Evolutionary conservation across 2,329 filamentous ascomycete genomes (phyloP).

Genomic region (Penicillium sp.): DNA sequence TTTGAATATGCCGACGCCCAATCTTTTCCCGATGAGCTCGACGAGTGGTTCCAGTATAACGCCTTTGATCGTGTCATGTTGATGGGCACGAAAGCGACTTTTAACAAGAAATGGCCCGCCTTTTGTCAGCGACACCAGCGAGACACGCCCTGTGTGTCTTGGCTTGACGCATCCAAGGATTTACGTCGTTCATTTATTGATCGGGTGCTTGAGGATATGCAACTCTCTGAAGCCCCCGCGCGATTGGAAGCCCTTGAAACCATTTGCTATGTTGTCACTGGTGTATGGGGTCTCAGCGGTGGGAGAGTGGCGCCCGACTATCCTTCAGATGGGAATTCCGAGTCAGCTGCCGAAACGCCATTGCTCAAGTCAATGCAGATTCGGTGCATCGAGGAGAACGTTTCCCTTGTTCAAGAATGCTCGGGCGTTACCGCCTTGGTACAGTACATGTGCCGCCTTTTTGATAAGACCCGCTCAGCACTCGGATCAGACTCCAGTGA

Average conservation of each 20-base stretch:
- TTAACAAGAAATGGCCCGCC: slow-evolving; percentile 71
- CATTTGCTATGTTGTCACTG: slow-evolving; percentile 59
- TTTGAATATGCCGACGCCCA: slow-evolving; percentile 76
- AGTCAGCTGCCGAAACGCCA: slow-evolving; percentile 43
- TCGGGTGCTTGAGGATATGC: slow-evolving; percentile 39
- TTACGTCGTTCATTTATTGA: slow-evolving; percentile 45
- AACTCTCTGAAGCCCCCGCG: slow-evolving; percentile 40
- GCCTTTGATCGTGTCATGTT: slow-evolving; percentile 81
- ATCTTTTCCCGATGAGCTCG: slow-evolving; percentile 79
- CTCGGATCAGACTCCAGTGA: slow-evolving; percentile 26
- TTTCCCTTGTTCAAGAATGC: slow-evolving; percentile 39
- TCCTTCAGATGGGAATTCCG: slow-evolving; percentile 32
- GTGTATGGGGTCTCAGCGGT: slow-evolving; percentile 69
- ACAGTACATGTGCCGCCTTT: slow-evolving; percentile 39
- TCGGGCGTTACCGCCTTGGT: slow-evolving; percentile 39
- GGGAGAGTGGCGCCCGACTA: slow-evolving; percentile 42
- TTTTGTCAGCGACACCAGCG: slow-evolving; percentile 43
- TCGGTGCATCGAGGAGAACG: slow-evolving; percentile 48
- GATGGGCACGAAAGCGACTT: slow-evolving; percentile 71
- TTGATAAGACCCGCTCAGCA: slow-evolving; percentile 38
- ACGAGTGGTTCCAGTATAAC: slow-evolving; percentile 96
- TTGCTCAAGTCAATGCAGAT: slow-evolving; percentile 52
- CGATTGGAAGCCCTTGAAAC: slow-evolving; percentile 49
- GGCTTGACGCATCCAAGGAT: slow-evolving; percentile 64
- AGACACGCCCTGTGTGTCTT: slow-evolving; percentile 52